Percentiles rank a stretch among this genome's conserved stretches.
Conservation (phyloP, 768 basidiomycete species). For the Boletus sensibilis region DNA sequence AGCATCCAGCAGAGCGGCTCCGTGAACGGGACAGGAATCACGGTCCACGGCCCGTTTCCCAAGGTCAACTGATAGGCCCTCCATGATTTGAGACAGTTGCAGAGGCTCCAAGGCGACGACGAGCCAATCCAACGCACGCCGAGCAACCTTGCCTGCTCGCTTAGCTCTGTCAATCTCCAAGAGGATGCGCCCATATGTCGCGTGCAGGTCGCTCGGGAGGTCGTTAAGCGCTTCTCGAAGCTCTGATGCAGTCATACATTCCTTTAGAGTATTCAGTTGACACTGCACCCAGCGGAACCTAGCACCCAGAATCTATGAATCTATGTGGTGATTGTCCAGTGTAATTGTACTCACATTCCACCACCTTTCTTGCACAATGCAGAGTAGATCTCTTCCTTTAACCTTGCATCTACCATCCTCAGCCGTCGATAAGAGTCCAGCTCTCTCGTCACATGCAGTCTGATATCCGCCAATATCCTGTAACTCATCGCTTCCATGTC, state of each 20-base stretch:
- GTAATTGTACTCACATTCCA: slow-evolving; percentile 6
- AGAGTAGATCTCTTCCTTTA: slow-evolving; percentile 6
- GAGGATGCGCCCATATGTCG: slow-evolving; percentile 2
- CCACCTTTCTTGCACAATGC: slow-evolving; percentile 1
- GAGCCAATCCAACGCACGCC: slow-evolving; percentile 4
- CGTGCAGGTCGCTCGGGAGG: slow-evolving; percentile 3
- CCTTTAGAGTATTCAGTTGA: not conserved
- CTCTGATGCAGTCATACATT: not conserved
- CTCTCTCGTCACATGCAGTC: not conserved
- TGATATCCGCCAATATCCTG: not conserved
- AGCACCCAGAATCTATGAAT: not conserved
- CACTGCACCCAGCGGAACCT: slow-evolving; percentile 15
- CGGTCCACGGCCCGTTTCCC: not conserved
- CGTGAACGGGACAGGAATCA: not conserved
- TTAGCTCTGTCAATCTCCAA: not conserved
- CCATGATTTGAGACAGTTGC: not conserved
- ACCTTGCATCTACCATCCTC: not conserved
- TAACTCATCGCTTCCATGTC: not conserved
- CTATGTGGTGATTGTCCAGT: not conserved
- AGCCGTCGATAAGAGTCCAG: slow-evolving; percentile 5
- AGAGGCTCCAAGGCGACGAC: not conserved
- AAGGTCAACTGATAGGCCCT: slow-evolving; percentile 2
- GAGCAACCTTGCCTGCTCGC: not conserved
- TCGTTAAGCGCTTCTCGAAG: not conserved
- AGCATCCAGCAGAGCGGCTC: not conserved